Conservation (phyloP, 1,284 basidiomycete species). For the Tilletia caries region DNA sequence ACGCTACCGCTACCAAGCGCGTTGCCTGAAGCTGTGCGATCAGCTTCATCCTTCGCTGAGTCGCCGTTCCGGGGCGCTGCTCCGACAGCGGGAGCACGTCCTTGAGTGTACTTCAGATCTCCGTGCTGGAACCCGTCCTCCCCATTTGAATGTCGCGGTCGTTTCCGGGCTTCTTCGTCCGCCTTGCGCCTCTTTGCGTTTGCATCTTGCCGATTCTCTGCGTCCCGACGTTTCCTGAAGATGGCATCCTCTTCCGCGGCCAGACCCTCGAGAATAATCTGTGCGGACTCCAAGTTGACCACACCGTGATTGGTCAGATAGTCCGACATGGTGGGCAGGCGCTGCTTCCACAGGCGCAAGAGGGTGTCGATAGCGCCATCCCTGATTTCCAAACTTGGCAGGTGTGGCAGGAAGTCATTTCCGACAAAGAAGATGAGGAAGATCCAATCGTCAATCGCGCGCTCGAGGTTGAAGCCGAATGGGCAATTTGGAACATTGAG, state of each 20-base stretch:
- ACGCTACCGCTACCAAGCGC: conserved; percentile 37
- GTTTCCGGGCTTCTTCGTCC: conserved; percentile 1
- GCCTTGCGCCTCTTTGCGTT: conserved; percentile 60
- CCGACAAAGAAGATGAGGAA: conserved; percentile 99
- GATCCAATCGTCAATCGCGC: conserved; percentile 99
- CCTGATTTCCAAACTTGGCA: conserved; percentile 95
- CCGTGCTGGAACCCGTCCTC: conserved; percentile 24
- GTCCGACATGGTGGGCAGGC: conserved; percentile 89
- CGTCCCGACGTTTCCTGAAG: conserved; percentile 82
- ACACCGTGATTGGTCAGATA: conserved; percentile 92
- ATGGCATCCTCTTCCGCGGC: conserved; percentile 91
- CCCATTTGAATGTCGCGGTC: background rate
- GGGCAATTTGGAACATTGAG: conserved; percentile 73
- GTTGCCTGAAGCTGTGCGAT: conserved; percentile 9
- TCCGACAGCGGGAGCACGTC: conserved; percentile 23
- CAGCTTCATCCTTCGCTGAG: conserved; percentile 13
- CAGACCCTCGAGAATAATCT: conserved; percentile 91
- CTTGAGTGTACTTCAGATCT: conserved; percentile 27
- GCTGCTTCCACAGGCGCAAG: conserved; percentile 89
- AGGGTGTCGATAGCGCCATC: conserved; percentile 98
- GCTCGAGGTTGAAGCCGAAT: conserved; percentile 91
- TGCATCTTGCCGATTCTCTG: conserved; percentile 86
- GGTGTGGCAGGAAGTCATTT: conserved; percentile 98
- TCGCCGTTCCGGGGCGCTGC: conserved; percentile 23
- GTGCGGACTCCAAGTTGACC: conserved; percentile 78